Base-by-base conservation (phyloP, 768 basidiomycete genomes). In the Porphyrellus cyaneotinctus region DNA sequence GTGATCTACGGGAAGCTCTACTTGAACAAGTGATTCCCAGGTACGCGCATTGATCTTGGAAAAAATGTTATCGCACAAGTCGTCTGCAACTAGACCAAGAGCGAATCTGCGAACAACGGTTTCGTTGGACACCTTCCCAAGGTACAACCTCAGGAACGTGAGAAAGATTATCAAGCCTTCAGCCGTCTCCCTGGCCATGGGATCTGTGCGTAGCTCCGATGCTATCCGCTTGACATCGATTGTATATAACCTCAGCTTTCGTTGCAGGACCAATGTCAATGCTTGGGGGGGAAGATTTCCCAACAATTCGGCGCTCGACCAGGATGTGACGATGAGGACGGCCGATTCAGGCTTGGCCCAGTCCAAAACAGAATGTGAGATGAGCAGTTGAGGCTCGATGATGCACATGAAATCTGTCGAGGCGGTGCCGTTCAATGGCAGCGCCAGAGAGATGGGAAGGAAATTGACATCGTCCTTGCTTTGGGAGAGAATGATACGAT, bases 91-190 rank as follows among this genome's bases (percentile, higher is more conserved):
- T 2, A 75, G 62, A 5, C 65, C 70, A 23, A 71, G 72, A 4
- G 79, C 81, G 32, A 88, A 61, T 62, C 79, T 78, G 37, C 77
- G 63, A 17, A 90, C 73, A 7, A 75, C 67, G 1, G 69, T 65
- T 63, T 85, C 78, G 22, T 72, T 78, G 8, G 84, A 85, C n/a
- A 73, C 71, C 45, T 75, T 70, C 26, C 87, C 89, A 36, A 92
- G 74, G 71, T 88, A 98, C 30, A 98, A 75, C 48, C 91, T 78
- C 63, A 97, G 70, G 76, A 97, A 91, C 1, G 88, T 87, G 26
- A 95, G 75, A 60, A 90, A 82, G 38, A 84, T 79, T 32, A 90
- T 64, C 55, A 89, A 69, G 56, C 73, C 76, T 60, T 87, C 78
- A 8, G 80, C 59, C 2, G 74, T 70, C 37, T 78, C 75, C 50